Evolutionary conservation across 805 yeast genomes (phyloP), one percentile per base, ranked within the genome.

Genomic region (Candida piceae): DNA sequence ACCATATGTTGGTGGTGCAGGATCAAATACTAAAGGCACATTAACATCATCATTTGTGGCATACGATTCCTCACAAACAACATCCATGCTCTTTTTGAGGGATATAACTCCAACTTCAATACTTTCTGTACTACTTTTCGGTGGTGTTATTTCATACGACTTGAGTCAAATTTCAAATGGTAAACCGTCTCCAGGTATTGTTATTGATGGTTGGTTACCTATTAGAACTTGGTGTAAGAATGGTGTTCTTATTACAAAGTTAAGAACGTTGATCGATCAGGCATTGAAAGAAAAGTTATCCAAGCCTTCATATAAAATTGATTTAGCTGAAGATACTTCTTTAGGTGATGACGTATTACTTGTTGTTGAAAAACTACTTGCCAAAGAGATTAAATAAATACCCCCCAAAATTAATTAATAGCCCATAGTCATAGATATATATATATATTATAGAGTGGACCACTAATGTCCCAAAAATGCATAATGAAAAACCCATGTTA

Each of bases 191-290:
- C 94, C 96, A 0, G 97, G 97, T 16, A 74, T 93, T 24, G 78
- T 87, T 7, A 63, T 90, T 38, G 96, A 86, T 48, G 71, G 72
- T n/a, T 89, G 97, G 97, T 61, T 86, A 23, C 94, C 96, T 1
- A 70, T 90, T 10, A 70, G 85, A 43, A 86, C 96, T 1, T 90
- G 97, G 97, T 83, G 95, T 45, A 84, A 93, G 46, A 86, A 89
- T 50, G 97, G 89, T 1, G 95, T 90, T 2, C 63, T 90, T 32
- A 71, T 89, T 21, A 83, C 84, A 40, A 76, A 81, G 40, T 61
- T 90, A 38, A 66, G 95, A 49, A 52, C 61, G 9, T 55, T 86
- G 32, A 58, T 90, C 22, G 95, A 88, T 52, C 64, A 69, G 15
- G 76, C 84, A 0, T 73, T 90, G 38, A 81, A 74, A 29, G 70